Evolutionary conservation across 331 rosid genomes (phyloP).

Genomic region (Spiraea crenata): DNA sequence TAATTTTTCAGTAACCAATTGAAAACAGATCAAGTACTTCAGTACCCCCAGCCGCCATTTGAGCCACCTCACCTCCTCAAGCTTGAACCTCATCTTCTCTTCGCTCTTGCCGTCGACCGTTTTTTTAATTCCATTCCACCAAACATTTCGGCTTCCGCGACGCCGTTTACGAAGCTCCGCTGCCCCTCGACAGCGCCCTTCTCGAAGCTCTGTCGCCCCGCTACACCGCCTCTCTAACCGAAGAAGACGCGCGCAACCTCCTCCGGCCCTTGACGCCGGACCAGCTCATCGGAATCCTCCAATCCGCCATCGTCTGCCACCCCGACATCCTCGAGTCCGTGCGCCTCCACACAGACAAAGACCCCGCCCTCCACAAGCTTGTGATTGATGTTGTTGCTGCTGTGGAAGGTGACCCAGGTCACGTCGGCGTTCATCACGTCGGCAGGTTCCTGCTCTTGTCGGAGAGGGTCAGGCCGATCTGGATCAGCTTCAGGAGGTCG

Average conservation of each 20-base stretch:
- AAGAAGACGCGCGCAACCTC: constrained; percentile 52
- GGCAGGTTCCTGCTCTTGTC: constrained; percentile 54
- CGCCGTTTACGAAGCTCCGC: constrained; percentile 10
- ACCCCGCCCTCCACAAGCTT: constrained; percentile 57
- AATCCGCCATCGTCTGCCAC: constrained; percentile 53
- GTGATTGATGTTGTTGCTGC: no score
- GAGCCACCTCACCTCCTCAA: no score
- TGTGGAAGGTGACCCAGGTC: constrained; percentile 64
- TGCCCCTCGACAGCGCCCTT: constrained; percentile 35
- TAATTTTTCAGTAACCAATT: no score
- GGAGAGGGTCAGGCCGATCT: constrained; percentile 58
- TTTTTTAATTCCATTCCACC: no score
- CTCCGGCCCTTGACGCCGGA: constrained; percentile 59
- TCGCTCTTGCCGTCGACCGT: no score
- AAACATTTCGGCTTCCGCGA: no score
- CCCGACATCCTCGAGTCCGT: constrained; percentile 48
- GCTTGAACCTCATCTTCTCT: no score
- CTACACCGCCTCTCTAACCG: constrained; percentile 20
- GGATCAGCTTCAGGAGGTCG: constrained; percentile 53
- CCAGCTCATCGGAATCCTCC: constrained; percentile 52
- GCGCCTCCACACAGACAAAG: constrained; percentile 55
- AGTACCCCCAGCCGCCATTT: no score
- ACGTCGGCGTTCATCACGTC: constrained; percentile 42
- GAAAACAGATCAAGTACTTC: no score
- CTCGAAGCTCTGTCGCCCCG: neutral